Base-by-base conservation (phyloP, 2,329 filamentous ascomycete species). In the Penicillium vulpinum region DNA sequence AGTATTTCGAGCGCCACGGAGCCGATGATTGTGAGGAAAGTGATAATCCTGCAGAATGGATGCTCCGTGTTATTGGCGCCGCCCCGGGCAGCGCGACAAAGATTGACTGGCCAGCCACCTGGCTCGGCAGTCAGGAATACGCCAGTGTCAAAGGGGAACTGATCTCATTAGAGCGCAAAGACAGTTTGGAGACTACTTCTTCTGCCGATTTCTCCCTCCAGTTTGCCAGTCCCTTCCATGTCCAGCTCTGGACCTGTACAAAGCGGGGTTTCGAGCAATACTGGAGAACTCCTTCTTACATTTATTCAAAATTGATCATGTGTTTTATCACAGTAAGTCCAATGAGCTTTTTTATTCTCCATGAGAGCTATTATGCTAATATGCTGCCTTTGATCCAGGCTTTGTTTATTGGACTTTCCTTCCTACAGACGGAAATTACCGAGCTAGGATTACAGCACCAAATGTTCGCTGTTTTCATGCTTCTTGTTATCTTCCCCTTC, bases 261-360 rank as follows among this genome's bases (percentile, higher is more conserved):
- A 73, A 82, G 63, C 90, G 91, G 67, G 88, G 92, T 29, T 93
- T 93, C 78, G 85, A 93, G 73, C 89, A 94, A 71, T 94, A 93
- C 81, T 95, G 91, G 91, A 88, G 91, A 58, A 91, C 88, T 1
- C 91, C 91, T 0, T 84, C 86, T 2, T 94, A 95, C 78, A 66
- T 84, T 85, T 40, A 31, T 41, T 38, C 16, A 10, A n/a, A 47
- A 45, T 13, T 28, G 33, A 16, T n/a, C 3, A 35, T 35, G 33
- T 35, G 33, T 35, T 35, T 35, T 35, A 6, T 35, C 33, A 35
- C 33, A 7, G 33, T 35, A 35, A 16, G 33, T 35, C 33, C 5
- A 35, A 15, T 8, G 15, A 1, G 15, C n/a, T n/a, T 2, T 35
- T 35, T 16, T 6, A 16, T 7, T 7, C 9, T 16, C 33, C 33